Evolutionary conservation across 2,329 filamentous ascomycete genomes (phyloP).

Genomic region (Parafenestella ontariensis): DNA sequence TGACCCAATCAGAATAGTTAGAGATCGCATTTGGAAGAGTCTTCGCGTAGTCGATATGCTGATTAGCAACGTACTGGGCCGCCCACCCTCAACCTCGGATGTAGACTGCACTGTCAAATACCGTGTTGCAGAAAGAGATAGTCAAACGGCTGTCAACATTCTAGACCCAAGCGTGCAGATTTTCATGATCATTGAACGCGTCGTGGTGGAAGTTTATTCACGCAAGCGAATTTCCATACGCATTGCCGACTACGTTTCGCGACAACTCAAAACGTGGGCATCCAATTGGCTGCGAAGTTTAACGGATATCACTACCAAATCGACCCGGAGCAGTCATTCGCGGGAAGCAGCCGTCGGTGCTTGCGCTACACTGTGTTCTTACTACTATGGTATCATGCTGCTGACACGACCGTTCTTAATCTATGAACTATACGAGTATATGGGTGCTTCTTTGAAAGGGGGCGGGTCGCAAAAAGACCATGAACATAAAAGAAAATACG

Average conservation of each 20-base stretch:
- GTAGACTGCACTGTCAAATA: constrained; percentile 56
- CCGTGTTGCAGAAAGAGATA: constrained; percentile 29
- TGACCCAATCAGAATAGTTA: constrained; percentile 47
- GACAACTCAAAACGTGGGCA: constrained; percentile 52
- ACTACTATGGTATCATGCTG: constrained; percentile 63
- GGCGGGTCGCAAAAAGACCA: constrained; percentile 33
- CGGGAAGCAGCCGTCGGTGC: constrained; percentile 49
- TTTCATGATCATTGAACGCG: constrained; percentile 57
- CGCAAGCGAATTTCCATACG: constrained; percentile 50
- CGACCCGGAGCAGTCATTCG: constrained; percentile 19
- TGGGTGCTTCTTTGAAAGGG: constrained; percentile 41
- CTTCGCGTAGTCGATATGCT: constrained; percentile 60
- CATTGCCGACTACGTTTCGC: constrained; percentile 51
- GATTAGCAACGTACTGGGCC: constrained; percentile 59
- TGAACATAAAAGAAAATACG: constrained; percentile 36
- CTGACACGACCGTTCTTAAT: constrained; percentile 62
- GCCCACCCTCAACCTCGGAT: constrained; percentile 62
- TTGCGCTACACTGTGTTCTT: constrained; percentile 59
- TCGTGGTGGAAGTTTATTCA: constrained; percentile 56
- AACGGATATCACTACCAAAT: constrained; percentile 35
- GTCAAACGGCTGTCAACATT: constrained; percentile 26
- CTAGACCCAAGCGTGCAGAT: constrained; percentile 53
- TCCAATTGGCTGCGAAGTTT: constrained; percentile 43
- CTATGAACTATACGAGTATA: constrained; percentile 55
- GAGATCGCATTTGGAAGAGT: constrained; percentile 62